These are phyloP conservation scores for Candida golubevii DNA, from an alignment of 805 yeast genomes.

Conservation along the genomic window DNA sequence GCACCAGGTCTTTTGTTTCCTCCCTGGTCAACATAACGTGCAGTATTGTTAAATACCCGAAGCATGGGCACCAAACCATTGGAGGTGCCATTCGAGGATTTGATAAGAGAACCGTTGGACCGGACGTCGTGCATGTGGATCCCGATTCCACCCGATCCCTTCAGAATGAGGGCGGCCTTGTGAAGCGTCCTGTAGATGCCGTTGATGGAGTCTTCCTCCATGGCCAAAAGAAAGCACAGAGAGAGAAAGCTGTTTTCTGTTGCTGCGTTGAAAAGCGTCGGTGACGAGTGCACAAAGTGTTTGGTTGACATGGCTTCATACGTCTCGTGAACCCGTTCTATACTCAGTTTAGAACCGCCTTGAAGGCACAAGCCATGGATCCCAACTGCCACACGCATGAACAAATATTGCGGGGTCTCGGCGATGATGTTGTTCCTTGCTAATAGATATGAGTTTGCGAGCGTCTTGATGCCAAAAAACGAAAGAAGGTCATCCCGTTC, in stretches of 20 bases:
- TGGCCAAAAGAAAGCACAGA: constrained; percentile 86
- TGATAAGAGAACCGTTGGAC: constrained; percentile 79
- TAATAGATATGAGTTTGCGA: constrained; percentile 80
- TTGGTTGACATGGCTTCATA: constrained; percentile 83
- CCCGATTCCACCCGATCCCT: constrained; percentile 96
- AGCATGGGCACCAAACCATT: constrained; percentile 96
- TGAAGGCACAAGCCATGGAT: constrained; percentile 61
- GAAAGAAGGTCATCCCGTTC: constrained; percentile 75
- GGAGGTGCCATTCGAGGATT: constrained; percentile 90
- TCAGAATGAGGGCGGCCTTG: constrained; percentile 84
- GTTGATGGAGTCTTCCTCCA: constrained; percentile 92
- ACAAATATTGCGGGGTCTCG: constrained; percentile 89
- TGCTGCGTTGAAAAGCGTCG: constrained; percentile 92
- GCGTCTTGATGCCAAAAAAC: constrained; percentile 89
- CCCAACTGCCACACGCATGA: constrained; percentile 89
- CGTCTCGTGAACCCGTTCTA: constrained; percentile 59
- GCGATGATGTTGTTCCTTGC: constrained; percentile 49
- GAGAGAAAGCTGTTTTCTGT: constrained; percentile 82
- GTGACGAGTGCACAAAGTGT: constrained; percentile 91
- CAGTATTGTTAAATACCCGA: constrained; percentile 91
- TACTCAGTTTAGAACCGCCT: constrained; percentile 29
- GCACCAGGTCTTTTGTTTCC: constrained; percentile 99
- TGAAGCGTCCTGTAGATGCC: constrained; percentile 90
- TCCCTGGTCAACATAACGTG: constrained; percentile 96
- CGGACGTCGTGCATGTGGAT: constrained; percentile 84